A percentile compares a stretch with the other conserved stretches of the same genome.
Conservation (phyloP, 176 grass and related monocot genomes). For the Dactylis glomerata region DNA sequence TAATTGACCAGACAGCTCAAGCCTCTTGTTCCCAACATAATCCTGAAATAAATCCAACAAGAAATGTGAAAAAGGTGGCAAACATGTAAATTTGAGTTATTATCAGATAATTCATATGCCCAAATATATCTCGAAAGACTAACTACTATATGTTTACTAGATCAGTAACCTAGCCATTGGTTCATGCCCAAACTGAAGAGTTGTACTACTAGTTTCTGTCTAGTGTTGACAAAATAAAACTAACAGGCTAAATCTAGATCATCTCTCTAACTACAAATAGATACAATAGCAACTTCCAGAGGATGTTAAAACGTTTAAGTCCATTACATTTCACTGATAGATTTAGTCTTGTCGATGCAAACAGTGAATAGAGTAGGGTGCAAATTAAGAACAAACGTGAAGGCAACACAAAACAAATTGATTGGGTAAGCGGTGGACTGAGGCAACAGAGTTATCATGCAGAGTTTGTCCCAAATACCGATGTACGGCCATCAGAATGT, state of each 20-base stretch:
- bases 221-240: neutral
- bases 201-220: neutral
- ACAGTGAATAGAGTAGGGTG: no score
- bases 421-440: no score
- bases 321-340: no score
- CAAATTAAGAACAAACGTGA: no score
- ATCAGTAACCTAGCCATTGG: neutral
- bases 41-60: slow-evolving; percentile 58
- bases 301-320: no score
- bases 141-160: neutral
- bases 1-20: slow-evolving; percentile 91
- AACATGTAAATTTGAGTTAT: slow-evolving; percentile 14
- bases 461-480: no score
- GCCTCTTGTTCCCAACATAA: slow-evolving; percentile 96
- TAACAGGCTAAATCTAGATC: neutral
- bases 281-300: no score
- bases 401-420: no score
- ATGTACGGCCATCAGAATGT: no score
- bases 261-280: no score
- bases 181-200: neutral
- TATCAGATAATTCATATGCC: neutral
- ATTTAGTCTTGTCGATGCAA: no score
- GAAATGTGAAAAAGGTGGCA: neutral
- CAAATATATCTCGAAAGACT: slow-evolving; percentile 11
- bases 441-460: no score